phyloP scores from a whole-genome alignment of 345 rosid species.

The Euphorbia tirucalli region DNA sequence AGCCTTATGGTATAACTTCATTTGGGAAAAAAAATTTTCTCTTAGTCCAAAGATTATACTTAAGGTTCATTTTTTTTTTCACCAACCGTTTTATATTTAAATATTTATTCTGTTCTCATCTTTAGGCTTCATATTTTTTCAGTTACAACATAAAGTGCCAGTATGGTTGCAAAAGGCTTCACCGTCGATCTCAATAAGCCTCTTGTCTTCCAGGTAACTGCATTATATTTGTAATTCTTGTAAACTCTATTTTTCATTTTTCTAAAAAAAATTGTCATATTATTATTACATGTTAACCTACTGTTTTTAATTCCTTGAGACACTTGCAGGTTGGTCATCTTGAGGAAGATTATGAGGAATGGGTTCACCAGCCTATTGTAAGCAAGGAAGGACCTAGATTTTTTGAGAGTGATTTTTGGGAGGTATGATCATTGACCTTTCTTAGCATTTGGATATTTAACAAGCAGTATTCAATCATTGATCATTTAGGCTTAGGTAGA shows the following conservation, averaged over 20 bases:
- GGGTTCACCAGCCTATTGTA: slow-evolving; percentile 98
- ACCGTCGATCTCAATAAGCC: slow-evolving; percentile 82
- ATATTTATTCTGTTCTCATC: not conserved
- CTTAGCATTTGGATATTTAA: not conserved
- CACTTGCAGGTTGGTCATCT: slow-evolving; percentile 90
- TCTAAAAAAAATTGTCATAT: not conserved
- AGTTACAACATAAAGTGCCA: slow-evolving; percentile 26
- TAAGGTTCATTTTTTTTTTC: not conserved
- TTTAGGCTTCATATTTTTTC: slow-evolving; percentile 1
- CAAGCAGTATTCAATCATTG: not conserved
- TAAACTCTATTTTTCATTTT: not conserved
- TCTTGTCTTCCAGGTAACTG: slow-evolving; percentile 85
- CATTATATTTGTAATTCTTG: not conserved
- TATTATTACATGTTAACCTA: not conserved
- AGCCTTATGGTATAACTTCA: not conserved
- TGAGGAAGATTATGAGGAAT: slow-evolving; percentile 88
- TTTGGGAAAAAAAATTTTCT: not conserved
- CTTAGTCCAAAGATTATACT: not conserved
- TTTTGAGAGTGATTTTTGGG: slow-evolving; percentile 81
- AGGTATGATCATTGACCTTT: slow-evolving; percentile 44
- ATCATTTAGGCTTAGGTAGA: not conserved
- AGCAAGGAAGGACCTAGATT: slow-evolving; percentile 92
- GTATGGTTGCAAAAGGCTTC: slow-evolving; percentile 81
- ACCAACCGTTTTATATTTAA: not conserved
- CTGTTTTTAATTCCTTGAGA: slow-evolving; percentile 13